Base-by-base conservation (phyloP, 2,329 filamentous ascomycete species). In the Ophiostoma novo-ulmi region DNA sequence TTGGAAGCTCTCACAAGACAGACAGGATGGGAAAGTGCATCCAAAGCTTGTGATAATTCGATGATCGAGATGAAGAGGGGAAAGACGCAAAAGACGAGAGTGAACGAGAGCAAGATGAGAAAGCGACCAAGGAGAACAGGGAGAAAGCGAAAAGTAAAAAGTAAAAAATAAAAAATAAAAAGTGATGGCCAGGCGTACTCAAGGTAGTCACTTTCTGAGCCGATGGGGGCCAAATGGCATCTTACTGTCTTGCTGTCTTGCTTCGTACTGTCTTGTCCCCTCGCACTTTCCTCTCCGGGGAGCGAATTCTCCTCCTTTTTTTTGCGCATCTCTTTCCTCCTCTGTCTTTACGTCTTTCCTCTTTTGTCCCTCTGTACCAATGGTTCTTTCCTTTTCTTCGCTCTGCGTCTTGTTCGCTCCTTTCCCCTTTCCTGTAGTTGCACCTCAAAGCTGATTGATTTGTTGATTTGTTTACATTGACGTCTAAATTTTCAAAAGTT, bases 141-240 rank as follows among this genome's bases (percentile, higher is more conserved):
- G 58, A 63, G 26, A 35, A n/a, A 20, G 44, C 3, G 44, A 48
- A 48, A 7, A 20, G 44, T 14, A 44, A n/a, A 17, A 48, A 11
- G 17, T 13, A 26, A 22, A 35, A 35, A 35, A 26, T 3, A 31
- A 26, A 35, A 22, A 11, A 35, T 10, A 61, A 3, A 61, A 61
- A 61, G 55, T 14, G 55, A 63, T 26, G 26, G 26, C 58, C 58
- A 63, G 58, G 20, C 41, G 26, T 26, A 14, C 41, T 38, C 55
- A 6, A 52, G 52, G 22, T 55, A 68, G 66, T 31, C n/a, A 14
- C 22, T 67, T 44, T 44, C n/a, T 10, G 20, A 14, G 22, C 41
- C 22, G 36, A 38, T 68, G 66, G 66, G 66, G 66, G 66, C 66
- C 66, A 68, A 36, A 68, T 52, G 48, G 58, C 58, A 63, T 63